Conservation (phyloP, 345 rosid genomes). For the Rubroshorea leprosula region DNA sequence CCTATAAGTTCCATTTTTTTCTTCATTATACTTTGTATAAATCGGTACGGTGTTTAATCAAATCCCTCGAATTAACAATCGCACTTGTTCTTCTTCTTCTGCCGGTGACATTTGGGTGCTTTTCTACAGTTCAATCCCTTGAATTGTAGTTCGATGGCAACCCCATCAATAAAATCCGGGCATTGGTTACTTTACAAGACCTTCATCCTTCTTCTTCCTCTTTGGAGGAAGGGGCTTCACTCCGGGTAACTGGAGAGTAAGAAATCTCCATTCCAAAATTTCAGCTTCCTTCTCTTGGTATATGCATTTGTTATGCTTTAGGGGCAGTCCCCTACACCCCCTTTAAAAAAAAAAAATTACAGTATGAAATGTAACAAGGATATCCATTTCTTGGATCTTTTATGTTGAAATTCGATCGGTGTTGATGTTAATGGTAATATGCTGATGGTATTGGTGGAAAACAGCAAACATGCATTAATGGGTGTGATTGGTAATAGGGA, state of each 20-base stretch:
- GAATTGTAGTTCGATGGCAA: not conserved
- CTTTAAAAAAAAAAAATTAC: too few relatives aligned
- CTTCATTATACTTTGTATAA: too few relatives aligned
- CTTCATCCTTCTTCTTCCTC: slow-evolving; percentile 49
- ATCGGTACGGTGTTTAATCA: too few relatives aligned
- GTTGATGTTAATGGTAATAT: not conserved
- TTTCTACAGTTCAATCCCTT: not conserved
- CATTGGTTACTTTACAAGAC: slow-evolving; percentile 46
- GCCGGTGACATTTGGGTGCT: not conserved
- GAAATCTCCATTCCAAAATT: slow-evolving; percentile 11
- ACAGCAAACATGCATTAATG: not conserved
- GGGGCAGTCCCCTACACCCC: not conserved
- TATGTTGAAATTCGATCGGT: not conserved
- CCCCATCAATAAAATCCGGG: slow-evolving; percentile 35
- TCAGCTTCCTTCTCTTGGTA: not conserved
- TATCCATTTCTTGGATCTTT: not conserved
- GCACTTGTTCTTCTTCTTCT: not conserved
- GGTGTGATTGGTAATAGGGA: not conserved
- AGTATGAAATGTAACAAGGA: not conserved
- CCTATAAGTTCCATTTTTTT: too few relatives aligned
- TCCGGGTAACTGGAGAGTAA: slow-evolving; percentile 65
- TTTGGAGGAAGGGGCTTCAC: slow-evolving; percentile 52
- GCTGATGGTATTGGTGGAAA: not conserved
- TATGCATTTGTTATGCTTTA: slow-evolving; percentile 2
- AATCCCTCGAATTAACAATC: too few relatives aligned